A percentile compares a stretch with the other conserved stretches of the same genome.
phyloP scores from a whole-genome alignment of 345 rosid species.

The Eucalyptus tenuipes region DNA sequence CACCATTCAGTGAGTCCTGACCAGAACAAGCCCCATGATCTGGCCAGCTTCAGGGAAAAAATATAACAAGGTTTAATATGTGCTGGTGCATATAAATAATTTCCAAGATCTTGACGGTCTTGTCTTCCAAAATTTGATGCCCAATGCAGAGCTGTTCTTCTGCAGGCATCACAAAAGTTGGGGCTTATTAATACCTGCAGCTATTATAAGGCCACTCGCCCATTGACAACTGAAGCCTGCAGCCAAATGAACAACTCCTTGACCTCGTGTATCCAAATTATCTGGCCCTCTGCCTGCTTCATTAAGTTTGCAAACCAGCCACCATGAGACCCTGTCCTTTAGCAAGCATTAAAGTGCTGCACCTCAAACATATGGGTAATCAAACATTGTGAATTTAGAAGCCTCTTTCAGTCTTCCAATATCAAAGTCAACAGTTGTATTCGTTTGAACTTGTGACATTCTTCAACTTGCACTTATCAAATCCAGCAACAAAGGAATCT shows the following conservation, averaged over 20 bases:
- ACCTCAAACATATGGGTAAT: slow-evolving; percentile 8
- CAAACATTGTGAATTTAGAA: neutral
- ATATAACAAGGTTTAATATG: neutral
- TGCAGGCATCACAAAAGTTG: slow-evolving; percentile 40
- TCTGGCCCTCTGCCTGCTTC: slow-evolving; percentile 37
- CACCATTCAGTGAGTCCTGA: neutral
- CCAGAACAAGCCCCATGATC: neutral
- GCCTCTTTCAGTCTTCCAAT: neutral
- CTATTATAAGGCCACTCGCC: slow-evolving; percentile 34
- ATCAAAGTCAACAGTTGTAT: neutral
- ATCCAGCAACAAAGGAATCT: slow-evolving; percentile 19
- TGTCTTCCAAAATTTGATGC: slow-evolving; percentile 56
- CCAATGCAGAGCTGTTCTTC: slow-evolving; percentile 57
- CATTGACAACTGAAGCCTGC: slow-evolving; percentile 53
- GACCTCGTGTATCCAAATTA: slow-evolving; percentile 35
- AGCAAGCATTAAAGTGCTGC: slow-evolving; percentile 26
- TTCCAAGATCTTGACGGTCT: neutral
- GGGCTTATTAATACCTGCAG: slow-evolving; percentile 27
- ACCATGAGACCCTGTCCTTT: slow-evolving; percentile 28
- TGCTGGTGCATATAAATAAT: neutral
- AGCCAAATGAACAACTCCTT: slow-evolving; percentile 44
- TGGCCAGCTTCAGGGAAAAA: neutral
- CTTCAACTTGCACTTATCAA: slow-evolving; percentile 24
- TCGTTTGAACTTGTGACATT: slow-evolving; percentile 9
- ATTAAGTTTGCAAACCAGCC: slow-evolving; percentile 36